Percentiles rank a stretch among this genome's conserved stretches.
phyloP scores from a whole-genome alignment of 2,329 filamentous ascomycete species.

The Verticillium isaacii region DNA sequence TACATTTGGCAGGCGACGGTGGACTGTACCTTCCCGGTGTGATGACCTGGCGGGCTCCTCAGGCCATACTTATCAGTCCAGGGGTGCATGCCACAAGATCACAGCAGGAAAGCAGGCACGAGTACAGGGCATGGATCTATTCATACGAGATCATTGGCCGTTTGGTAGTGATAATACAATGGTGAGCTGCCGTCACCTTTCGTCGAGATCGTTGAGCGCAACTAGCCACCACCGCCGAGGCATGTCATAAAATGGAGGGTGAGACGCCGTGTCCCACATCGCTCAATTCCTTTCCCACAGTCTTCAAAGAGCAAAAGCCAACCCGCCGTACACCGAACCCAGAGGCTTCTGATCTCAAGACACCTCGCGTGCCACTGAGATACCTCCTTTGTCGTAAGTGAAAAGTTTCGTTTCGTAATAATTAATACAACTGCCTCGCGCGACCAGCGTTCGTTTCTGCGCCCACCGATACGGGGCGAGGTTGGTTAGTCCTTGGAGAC shows the following conservation, averaged over 20 bases:
- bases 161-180: conserved; percentile 1
- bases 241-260: background rate
- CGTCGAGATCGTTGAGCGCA: background rate
- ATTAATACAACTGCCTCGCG: background rate
- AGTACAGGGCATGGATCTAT: background rate
- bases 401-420: background rate
- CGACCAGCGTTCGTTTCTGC: background rate
- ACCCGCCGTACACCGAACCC: background rate
- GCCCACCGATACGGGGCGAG: background rate
- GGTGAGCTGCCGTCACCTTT: background rate
- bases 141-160: background rate
- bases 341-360: background rate
- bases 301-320: background rate
- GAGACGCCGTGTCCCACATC: background rate
- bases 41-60: no score
- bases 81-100: background rate
- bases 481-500: conserved; percentile 10
- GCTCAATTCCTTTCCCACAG: background rate
- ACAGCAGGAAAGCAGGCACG: background rate
- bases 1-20: no score
- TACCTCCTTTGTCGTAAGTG: background rate
- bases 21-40: no score
- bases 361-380: background rate
- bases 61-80: no score
- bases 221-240: background rate